Percentiles rank a stretch among this genome's conserved stretches.
phyloP scores from a whole-genome alignment of 31 red algal genomes.

The Endocladia muricata region DNA sequence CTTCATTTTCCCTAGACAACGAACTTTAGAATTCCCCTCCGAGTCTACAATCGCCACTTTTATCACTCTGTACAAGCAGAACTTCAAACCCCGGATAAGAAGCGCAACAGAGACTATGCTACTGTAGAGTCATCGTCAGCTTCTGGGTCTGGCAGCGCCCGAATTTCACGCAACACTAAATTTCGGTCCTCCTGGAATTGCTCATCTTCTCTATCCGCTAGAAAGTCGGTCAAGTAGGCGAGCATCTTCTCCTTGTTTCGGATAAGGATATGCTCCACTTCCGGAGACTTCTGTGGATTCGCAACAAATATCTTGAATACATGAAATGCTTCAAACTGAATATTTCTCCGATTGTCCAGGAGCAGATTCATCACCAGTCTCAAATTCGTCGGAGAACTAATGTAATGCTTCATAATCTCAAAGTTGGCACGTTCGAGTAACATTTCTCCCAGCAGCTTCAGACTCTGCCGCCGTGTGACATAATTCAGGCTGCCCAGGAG shows the following conservation, averaged over 20 bases:
- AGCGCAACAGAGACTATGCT: too few species aligned
- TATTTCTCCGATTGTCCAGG: conserved; percentile 82
- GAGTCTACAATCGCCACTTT: too few species aligned
- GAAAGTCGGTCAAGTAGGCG: conserved; percentile 77
- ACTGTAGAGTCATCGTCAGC: not conserved
- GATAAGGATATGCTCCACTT: conserved; percentile 76
- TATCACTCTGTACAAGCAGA: too few species aligned
- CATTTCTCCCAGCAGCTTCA: conserved; percentile 93
- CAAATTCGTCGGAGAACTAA: conserved; percentile 80
- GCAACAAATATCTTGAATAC: conserved; percentile 99
- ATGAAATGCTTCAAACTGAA: conserved; percentile 99
- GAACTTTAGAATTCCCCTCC: too few species aligned
- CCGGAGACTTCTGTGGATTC: conserved; percentile 86
- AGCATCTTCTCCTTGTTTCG: conserved; percentile 85
- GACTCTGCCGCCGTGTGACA: conserved; percentile 82
- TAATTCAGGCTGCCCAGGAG: conserved; percentile 87
- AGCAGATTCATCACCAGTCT: conserved; percentile 95
- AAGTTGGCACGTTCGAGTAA: conserved; percentile 88
- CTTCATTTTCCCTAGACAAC: too few species aligned
- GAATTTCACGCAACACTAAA: conserved; percentile 71
- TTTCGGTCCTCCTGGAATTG: conserved; percentile 90
- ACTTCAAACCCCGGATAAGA: too few species aligned
- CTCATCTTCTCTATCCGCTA: conserved; percentile 84
- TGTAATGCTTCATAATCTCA: conserved; percentile 95
- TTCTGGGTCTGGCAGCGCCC: conserved; percentile 22